A percentile compares a stretch with the other conserved stretches of the same genome.
These are phyloP conservation scores for Penstemon davidsonii DNA, from an alignment of 257 asterid species.

Conservation along the genomic window DNA sequence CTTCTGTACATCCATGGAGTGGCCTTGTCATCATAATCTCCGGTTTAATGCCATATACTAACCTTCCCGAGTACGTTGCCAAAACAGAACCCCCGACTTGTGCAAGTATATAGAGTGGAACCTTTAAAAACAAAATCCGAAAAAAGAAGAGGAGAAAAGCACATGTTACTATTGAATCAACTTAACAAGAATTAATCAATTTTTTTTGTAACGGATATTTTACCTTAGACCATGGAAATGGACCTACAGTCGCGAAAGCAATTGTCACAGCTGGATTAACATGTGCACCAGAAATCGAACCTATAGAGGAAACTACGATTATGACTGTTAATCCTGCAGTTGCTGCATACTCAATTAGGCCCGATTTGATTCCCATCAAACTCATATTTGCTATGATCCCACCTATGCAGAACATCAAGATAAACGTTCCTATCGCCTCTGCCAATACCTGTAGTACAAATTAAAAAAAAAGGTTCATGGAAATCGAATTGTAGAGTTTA, in stretches of 20 bases:
- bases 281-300: slow-evolving; percentile 90
- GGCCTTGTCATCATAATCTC: slow-evolving; percentile 71
- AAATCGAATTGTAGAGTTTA: background rate
- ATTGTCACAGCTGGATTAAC: slow-evolving; percentile 82
- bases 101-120: slow-evolving; percentile 62
- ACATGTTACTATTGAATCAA: background rate
- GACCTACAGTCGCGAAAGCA: slow-evolving; percentile 73
- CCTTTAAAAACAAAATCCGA: slow-evolving; percentile 39
- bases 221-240: slow-evolving; percentile 84
- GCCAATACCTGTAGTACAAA: slow-evolving; percentile 57
- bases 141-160: background rate
- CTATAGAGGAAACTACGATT: slow-evolving; percentile 61
- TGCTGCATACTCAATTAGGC: slow-evolving; percentile 71
- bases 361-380: slow-evolving; percentile 49
- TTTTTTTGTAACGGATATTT: background rate
- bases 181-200: background rate
- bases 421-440: slow-evolving; percentile 72
- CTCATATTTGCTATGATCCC: slow-evolving; percentile 71
- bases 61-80: slow-evolving; percentile 55
- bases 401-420: slow-evolving; percentile 65
- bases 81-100: slow-evolving; percentile 73
- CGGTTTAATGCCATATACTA: slow-evolving; percentile 56
- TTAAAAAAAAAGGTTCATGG: background rate
- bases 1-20: slow-evolving; percentile 53
- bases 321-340: slow-evolving; percentile 77